Evolutionary conservation across 2,329 filamentous ascomycete genomes (phyloP).

Genomic region (Claviceps quebecensis): DNA sequence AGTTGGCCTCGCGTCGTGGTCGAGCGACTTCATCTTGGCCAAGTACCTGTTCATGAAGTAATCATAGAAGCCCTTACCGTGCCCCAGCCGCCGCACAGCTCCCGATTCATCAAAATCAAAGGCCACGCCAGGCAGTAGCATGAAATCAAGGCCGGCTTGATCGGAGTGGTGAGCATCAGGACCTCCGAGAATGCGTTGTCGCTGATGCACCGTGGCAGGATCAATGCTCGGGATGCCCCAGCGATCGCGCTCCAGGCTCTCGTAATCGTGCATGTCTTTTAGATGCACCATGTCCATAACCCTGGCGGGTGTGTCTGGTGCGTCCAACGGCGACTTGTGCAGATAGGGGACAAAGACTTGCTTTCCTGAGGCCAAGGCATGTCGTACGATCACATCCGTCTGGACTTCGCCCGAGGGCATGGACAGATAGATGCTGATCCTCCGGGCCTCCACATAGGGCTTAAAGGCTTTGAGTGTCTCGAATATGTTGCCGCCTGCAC

Average conservation of each 20-base stretch:
- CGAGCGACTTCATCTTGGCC: slow-evolving; percentile 25
- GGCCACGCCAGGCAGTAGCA: slow-evolving; percentile 84
- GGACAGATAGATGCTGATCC: slow-evolving; percentile 78
- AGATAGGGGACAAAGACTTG: slow-evolving; percentile 86
- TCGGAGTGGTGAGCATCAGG: slow-evolving; percentile 30
- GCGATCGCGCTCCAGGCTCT: slow-evolving; percentile 59
- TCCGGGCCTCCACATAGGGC: slow-evolving; percentile 60
- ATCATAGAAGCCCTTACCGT: slow-evolving; percentile 96
- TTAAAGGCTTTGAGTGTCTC: slow-evolving; percentile 50
- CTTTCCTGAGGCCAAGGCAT: slow-evolving; percentile 67
- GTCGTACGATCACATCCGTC: slow-evolving; percentile 65
- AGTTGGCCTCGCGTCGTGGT: slow-evolving; percentile 23
- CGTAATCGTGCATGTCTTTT: slow-evolving; percentile 59
- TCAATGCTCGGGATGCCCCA: slow-evolving; percentile 93
- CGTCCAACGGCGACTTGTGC: slow-evolving; percentile 42
- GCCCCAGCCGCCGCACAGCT: slow-evolving; percentile 63
- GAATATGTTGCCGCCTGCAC: slow-evolving; percentile 51
- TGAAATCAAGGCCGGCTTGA: slow-evolving; percentile 55
- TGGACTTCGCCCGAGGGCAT: slow-evolving; percentile 84
- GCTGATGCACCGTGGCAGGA: slow-evolving; percentile 45
- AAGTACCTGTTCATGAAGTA: slow-evolving; percentile 69
- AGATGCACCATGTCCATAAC: slow-evolving; percentile 95
- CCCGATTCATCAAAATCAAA: slow-evolving; percentile 54
- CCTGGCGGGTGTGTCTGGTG: slow-evolving; percentile 38
- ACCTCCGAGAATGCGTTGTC: slow-evolving; percentile 62